Conservation (phyloP, 305 asterid species). For the Withania somnifera region DNA sequence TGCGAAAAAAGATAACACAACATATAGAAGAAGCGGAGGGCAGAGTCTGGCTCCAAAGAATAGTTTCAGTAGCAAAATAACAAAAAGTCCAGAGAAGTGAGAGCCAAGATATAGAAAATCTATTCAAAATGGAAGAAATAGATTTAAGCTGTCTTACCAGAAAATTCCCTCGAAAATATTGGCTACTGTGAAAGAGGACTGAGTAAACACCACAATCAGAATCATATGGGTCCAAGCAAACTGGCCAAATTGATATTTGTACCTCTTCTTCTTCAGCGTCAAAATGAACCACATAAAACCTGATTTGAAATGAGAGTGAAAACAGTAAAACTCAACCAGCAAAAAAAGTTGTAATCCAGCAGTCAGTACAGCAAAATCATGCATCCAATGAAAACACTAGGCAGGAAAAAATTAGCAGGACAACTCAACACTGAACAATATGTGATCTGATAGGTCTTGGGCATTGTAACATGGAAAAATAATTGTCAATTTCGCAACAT, state of each 20-base stretch:
- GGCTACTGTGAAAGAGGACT: conserved; percentile 92
- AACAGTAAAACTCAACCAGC: background rate
- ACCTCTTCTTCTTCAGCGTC: conserved; percentile 87
- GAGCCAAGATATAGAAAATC: background rate
- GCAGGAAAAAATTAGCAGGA: background rate
- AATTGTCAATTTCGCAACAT: background rate
- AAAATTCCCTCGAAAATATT: conserved; percentile 94
- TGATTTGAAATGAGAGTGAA: conserved; percentile 18
- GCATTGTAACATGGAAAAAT: background rate
- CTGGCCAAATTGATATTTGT: conserved; percentile 98
- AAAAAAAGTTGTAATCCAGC: background rate
- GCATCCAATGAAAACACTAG: background rate
- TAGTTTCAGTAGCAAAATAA: background rate
- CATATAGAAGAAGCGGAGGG: background rate
- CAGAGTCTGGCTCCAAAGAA: background rate
- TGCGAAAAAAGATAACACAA: background rate
- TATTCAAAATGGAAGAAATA: background rate
- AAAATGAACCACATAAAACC: conserved; percentile 99
- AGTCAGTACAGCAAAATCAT: background rate
- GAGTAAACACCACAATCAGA: conserved; percentile 89
- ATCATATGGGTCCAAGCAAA: conserved; percentile 99
- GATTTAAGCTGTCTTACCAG: conserved; percentile 42
- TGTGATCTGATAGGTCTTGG: background rate
- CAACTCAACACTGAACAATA: background rate
- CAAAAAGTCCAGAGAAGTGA: background rate